phyloP scores from a whole-genome alignment of 164 flowering plant genomes.

The Taxillus chinensis region DNA sequence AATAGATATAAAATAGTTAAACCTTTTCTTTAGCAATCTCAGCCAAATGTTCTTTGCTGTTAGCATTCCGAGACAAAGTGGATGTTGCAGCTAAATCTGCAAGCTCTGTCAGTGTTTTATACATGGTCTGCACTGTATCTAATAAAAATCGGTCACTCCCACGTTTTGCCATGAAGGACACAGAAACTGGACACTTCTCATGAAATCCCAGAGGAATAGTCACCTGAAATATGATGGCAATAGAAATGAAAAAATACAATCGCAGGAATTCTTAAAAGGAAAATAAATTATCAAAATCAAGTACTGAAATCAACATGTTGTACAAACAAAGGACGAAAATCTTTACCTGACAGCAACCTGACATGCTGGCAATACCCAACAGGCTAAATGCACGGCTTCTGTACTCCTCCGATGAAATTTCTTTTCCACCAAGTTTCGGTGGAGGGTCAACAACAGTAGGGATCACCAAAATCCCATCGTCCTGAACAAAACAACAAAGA shows the following conservation, averaged over 20 bases:
- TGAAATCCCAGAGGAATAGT: conserved; percentile 72
- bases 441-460: conserved; percentile 70
- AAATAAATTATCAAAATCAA: no score
- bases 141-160: conserved; percentile 89
- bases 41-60: conserved; percentile 59
- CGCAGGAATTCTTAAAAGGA: no score
- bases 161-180: conserved; percentile 76
- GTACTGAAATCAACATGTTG: not conserved
- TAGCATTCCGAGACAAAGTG: conserved; percentile 28
- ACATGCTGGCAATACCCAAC: conserved; percentile 68
- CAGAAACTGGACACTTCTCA: conserved; percentile 76
- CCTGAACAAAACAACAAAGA: conserved; percentile 28
- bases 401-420: conserved; percentile 47
- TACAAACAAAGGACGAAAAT: not conserved
- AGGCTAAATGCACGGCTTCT: conserved; percentile 33
- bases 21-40: conserved; percentile 95
- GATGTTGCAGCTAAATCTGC: conserved; percentile 38
- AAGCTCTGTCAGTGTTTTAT: conserved; percentile 59
- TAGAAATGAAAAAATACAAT: not conserved
- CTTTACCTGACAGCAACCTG: conserved; percentile 93
- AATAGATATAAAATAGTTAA: not conserved
- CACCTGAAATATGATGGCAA: conserved; percentile 34
- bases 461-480: conserved; percentile 80
- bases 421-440: conserved; percentile 77
- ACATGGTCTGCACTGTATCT: conserved; percentile 61